Base-by-base conservation (phyloP, 208 protist genomes). In the Chromosphaera perkinsii region DNA sequence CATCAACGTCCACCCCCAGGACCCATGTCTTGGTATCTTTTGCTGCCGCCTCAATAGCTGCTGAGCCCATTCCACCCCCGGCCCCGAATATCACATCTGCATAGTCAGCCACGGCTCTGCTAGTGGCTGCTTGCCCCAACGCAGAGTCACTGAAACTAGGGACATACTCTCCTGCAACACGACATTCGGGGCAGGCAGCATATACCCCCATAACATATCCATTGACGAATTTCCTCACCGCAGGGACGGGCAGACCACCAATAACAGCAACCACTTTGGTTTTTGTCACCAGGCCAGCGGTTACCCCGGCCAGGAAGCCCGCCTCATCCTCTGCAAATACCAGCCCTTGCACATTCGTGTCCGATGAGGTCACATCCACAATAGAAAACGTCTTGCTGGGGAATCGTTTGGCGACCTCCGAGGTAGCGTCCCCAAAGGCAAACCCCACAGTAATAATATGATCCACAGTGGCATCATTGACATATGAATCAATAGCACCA, bases 271-370 rank as follows among this genome's bases (percentile, higher is more conserved):
- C 49, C 29, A 12, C 33, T 12, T 12, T 4, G 27, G 49, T 35
- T 29, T 55, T 4, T 29, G 49, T 55, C 27, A 55, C 29, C 7
- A 55, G 49, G 7, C 49, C 49, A 24, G 49, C 49, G 14, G 33
- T 29, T 12, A 55, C 29, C 14, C 49, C 49, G 7, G 49, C 49
- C 49, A 55, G 29, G 49, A 55, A 55, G 49, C 49, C 49, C 9
- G 27, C 49, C 49, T 55, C 27, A 12, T 55, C 49, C 14, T 55
- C 49, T 29, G 49, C 49, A 55, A 55, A 55, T 12, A 55, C 9
- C 29, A 55, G 29, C 27, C 49, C 49, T 29, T 55, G 49, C 49
- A 55, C 49, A 12, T 55, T 55, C 4, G 49, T 24, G 27, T 24
- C 17, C 49, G 49, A n/a, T 7, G 49, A 29, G 27, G 29, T 24